A percentile compares a stretch with the other conserved stretches of the same genome.
phyloP scores from a whole-genome alignment of 2,329 filamentous ascomycete genomes.

The Dendrostoma leiphaemia region DNA sequence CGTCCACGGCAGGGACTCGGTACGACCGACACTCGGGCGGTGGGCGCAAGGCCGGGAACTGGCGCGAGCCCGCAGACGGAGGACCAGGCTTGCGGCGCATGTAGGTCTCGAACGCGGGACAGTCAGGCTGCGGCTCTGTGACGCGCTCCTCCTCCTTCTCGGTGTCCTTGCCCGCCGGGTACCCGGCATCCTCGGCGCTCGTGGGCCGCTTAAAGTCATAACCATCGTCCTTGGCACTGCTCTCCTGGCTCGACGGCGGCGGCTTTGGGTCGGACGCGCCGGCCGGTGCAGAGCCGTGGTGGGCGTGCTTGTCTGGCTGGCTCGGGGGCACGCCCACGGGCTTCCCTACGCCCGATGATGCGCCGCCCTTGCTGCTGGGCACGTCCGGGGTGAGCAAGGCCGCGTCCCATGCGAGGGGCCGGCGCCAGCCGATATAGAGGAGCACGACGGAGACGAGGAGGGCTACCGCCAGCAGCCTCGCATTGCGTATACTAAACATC shows the following conservation, averaged over 20 bases:
- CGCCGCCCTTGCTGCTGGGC: not conserved
- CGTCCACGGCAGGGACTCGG: conserved; percentile 65
- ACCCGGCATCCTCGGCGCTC: not conserved
- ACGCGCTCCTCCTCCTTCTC: not conserved
- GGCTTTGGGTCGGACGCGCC: not conserved
- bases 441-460: conserved; percentile 8
- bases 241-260: not conserved
- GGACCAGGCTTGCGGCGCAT: conserved; percentile 26
- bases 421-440: conserved; percentile 10
- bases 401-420: conserved; percentile 4
- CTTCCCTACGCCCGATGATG: not conserved
- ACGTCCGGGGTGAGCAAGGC: not conserved
- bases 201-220: conserved; percentile 15
- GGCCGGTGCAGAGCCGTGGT: conserved; percentile 1
- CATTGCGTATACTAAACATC: conserved; percentile 15
- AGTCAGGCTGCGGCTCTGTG: conserved; percentile 10
- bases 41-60: conserved; percentile 48
- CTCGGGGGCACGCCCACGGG: not conserved
- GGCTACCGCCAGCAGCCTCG: conserved; percentile 8
- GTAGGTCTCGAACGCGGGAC: conserved; percentile 24
- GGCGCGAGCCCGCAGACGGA: conserved; percentile 26
- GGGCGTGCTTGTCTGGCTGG: not conserved
- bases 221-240: not conserved
- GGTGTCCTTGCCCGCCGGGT: not conserved
- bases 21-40: conserved; percentile 69